Base-by-base conservation (phyloP, 1,139 yeast genomes). In the Kodamaea anthophila region DNA sequence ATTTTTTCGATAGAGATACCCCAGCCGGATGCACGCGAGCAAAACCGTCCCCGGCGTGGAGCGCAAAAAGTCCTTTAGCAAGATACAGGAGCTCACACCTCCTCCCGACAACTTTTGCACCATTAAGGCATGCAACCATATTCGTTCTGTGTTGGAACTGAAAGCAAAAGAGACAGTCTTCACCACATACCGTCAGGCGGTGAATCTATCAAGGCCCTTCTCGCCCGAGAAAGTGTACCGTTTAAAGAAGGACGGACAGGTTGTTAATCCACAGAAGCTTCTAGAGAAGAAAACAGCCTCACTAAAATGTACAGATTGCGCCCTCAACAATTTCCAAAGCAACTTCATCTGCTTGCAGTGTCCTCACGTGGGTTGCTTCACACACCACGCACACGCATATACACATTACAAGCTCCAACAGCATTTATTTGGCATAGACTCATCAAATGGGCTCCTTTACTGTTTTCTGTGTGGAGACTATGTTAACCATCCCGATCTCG, bases 391-490 rank as follows among this genome's bases (percentile, higher is more conserved):
- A 22, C 94, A 85, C 55, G 78, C 82, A 18, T 55, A 63, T 34
- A 49, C 55, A 13, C 96, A 87, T 57, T 76, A 76, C 24, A 70
- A 70, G 43, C 50, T 60, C 20, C 61, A 68, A 11, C 79, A 77
- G 28, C 98, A 88, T 60, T 57, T 72, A 14, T 79, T 88, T 52
- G 94, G 88, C 39, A 74, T 78, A 30, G 82, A 76, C 46, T 60
- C 77, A 15, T 55, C 56, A 19, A 56, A 64, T 25, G 87, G 87
- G 2, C 61, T 75, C 29, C 51, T 83, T 24, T 81, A 74, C 48
- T 88, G 97, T 52, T 80, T 82, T 51, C 74, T 70, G 51, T 88
- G 97, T 55, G 71, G 74, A 14, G 78, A 77, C 45, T 81, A 80
- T 45, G 73, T 83, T 18, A 73, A 77, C 38, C 83, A 82, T 43